Base-by-base conservation (phyloP, 106 monocot species). In the Amphibolis antarctica region DNA sequence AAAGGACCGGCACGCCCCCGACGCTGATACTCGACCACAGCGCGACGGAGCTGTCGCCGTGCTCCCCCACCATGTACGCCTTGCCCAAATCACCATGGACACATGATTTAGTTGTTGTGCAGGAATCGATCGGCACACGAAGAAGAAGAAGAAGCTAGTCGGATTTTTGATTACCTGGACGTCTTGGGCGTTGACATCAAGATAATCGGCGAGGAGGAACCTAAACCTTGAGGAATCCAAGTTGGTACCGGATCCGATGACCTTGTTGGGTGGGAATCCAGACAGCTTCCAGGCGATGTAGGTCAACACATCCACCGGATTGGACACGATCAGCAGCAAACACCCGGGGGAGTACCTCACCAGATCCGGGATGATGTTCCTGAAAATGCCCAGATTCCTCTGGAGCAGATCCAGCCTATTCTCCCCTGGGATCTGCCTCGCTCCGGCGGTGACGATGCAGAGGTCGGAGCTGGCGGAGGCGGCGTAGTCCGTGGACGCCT, bases 11-110 rank as follows among this genome's bases (percentile, higher is more conserved):
- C 13, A 92, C 79, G 0, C 92, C 92, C 2, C 79, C 86, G 0
- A 92, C 66, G 55, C 79, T 86, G 42, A 92, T 84, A 71, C 83
- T 83, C 43, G 92, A 86, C 82, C 86, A 84, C 22, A 86, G 77
- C 12, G 84, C 87, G 25, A 92, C 82, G 3, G 92, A 92, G 72
- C 77, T 92, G 82, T 92, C 92, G 3, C 92, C 87, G 54, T 92
- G 92, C 75, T 92, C 92, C 0, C 87, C 92, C 7, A 92, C 84
- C 87, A 92, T 92, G 70, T 92, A 86, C 18, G 92, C 92, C 81
- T 78, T n/a, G n/a, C n/a, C n/a, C n/a, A n/a, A n/a, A n/a, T n/a
- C n/a, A n/a, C n/a, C n/a, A n/a, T n/a, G n/a, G n/a, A n/a, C n/a
- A n/a, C n/a, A n/a, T n/a, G n/a, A n/a, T n/a, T n/a, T n/a, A n/a